Conservation (phyloP, 768 basidiomycete genomes). For the Gymnopilus dilepis region DNA sequence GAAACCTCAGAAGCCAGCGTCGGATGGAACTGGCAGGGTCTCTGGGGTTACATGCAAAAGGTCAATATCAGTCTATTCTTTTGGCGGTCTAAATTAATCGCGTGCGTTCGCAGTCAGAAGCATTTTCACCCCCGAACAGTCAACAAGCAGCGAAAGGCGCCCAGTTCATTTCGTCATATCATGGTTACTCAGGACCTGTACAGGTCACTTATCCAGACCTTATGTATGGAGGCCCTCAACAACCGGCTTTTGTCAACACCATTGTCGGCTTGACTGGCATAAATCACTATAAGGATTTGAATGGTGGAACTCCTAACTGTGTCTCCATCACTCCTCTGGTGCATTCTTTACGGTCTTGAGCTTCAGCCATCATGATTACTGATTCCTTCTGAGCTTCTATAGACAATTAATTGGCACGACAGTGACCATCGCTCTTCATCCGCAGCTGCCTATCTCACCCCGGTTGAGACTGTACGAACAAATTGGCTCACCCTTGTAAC, state of each 20-base stretch:
- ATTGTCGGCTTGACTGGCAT: constrained; percentile 55
- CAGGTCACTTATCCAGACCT: constrained; percentile 55
- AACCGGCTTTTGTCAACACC: constrained; percentile 51
- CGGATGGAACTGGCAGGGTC: constrained; percentile 52
- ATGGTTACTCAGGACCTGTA: constrained; percentile 58
- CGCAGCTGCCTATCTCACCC: constrained; percentile 57
- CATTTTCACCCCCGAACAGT: constrained; percentile 51
- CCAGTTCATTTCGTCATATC: constrained; percentile 50
- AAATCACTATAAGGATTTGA: constrained; percentile 51
- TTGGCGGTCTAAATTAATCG: neutral
- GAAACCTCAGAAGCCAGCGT: constrained; percentile 44
- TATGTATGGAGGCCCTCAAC: constrained; percentile 64
- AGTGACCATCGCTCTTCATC: constrained; percentile 60
- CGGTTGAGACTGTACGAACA: constrained; percentile 49
- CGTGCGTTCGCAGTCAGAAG: constrained; percentile 41
- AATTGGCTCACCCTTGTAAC: constrained; percentile 56
- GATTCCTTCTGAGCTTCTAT: neutral
- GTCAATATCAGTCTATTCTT: constrained; percentile 24
- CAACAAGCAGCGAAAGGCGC: constrained; percentile 53
- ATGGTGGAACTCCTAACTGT: constrained; percentile 60
- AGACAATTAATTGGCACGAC: constrained; percentile 55
- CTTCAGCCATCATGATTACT: neutral
- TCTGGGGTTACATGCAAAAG: constrained; percentile 55
- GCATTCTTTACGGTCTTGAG: constrained; percentile 13
- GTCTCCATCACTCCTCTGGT: constrained; percentile 62